Evolutionary conservation across 2,329 filamentous ascomycete genomes (phyloP).

Genomic region (Fusarium subtropicale): DNA sequence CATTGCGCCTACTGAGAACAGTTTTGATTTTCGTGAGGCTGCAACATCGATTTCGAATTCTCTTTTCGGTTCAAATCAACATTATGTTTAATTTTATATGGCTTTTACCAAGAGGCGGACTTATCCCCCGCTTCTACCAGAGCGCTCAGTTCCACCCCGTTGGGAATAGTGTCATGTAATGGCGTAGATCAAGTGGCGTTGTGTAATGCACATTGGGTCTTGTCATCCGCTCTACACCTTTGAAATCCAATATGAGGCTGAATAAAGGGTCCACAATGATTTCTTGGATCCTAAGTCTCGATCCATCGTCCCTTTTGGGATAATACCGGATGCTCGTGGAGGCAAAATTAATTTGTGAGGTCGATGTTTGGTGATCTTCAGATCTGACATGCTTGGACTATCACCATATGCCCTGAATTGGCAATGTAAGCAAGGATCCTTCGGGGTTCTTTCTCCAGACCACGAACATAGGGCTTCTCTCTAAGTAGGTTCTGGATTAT

Average conservation of each 20-base stretch:
- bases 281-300: neutral
- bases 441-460: neutral
- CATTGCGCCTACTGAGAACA: constrained; percentile 49
- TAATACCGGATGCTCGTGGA: neutral
- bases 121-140: constrained; percentile 1
- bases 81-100: neutral
- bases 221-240: neutral
- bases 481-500: neutral
- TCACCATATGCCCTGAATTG: neutral
- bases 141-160: constrained; percentile 19
- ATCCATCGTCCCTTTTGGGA: neutral
- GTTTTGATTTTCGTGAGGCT: neutral
- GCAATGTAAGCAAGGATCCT: neutral
- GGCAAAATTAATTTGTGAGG: neutral
- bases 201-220: neutral
- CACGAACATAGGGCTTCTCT: neutral
- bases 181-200: constrained; percentile 8
- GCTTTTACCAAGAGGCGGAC: neutral
- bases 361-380: neutral
- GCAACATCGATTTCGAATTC: neutral
- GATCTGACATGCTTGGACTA: neutral
- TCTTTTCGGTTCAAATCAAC: accelerated
- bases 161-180: constrained; percentile 18
- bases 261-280: too few relatives aligned
- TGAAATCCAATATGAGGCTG: neutral